Evolutionary conservation across 2,329 filamentous ascomycete species (phyloP).

Genomic region (Aspergillus pseudonomiae): DNA sequence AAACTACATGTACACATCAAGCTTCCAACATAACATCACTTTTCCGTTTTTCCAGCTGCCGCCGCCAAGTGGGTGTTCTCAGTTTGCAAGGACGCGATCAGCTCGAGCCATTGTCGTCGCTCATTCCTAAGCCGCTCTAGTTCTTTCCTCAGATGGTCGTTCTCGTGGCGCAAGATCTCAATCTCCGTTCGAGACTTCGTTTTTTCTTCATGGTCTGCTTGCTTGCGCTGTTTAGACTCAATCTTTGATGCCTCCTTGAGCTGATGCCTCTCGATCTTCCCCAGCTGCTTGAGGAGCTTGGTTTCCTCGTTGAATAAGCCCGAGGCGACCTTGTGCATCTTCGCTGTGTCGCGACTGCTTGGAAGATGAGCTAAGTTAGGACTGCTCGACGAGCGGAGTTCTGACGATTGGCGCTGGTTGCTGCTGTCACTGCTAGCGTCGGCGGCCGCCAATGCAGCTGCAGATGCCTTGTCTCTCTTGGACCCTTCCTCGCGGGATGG

Average conservation of each 20-base stretch:
- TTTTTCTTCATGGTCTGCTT: conserved; percentile 49
- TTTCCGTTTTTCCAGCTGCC: conserved; percentile 1
- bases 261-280: conserved; percentile 47
- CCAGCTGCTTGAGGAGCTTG: conserved; percentile 42
- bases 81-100: conserved; percentile 59
- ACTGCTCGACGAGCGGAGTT: conserved; percentile 19
- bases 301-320: conserved; percentile 36
- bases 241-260: conserved; percentile 45
- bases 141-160: conserved; percentile 52
- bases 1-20: background rate
- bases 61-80: conserved; percentile 57
- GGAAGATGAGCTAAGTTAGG: conserved; percentile 14
- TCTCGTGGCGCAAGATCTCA: conserved; percentile 51
- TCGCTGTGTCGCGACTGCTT: conserved; percentile 25
- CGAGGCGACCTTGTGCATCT: conserved; percentile 34
- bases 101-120: conserved; percentile 52
- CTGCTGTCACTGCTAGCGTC: conserved; percentile 22
- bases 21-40: background rate
- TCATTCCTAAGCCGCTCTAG: conserved; percentile 53
- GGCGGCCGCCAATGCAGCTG: conserved; percentile 14
- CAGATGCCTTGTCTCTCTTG: conserved; percentile 17
- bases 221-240: conserved; percentile 40
- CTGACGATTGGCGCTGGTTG: conserved; percentile 6
- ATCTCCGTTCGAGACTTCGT: conserved; percentile 44
- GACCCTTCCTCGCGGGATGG: conserved; percentile 4